A percentile compares a stretch with the other conserved stretches of the same genome.
phyloP scores from a whole-genome alignment of 2,329 filamentous ascomycete genomes.

The Claviceps cyperi region DNA sequence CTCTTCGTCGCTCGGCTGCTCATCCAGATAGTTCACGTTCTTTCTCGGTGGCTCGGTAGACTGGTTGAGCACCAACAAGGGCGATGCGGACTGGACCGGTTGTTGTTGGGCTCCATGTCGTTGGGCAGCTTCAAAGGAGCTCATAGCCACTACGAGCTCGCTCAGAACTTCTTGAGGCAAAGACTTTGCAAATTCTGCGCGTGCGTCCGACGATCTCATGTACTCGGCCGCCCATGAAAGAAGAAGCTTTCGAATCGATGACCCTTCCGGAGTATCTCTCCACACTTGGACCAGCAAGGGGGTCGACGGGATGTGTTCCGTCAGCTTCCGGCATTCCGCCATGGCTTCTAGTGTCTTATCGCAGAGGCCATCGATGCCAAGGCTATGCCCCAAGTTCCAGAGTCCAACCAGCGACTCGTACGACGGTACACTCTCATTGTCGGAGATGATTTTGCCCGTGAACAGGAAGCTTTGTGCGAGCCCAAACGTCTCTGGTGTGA shows the following conservation, averaged over 20 bases:
- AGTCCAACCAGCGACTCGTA: slow-evolving; percentile 40
- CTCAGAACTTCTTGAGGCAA: slow-evolving; percentile 48
- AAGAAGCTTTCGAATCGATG: slow-evolving; percentile 42
- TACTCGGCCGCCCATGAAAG: slow-evolving; percentile 50
- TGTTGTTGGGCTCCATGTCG: slow-evolving; percentile 9
- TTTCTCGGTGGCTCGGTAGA: slow-evolving; percentile 21
- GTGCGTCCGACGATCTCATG: slow-evolving; percentile 40
- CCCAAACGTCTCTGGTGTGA: slow-evolving; percentile 36
- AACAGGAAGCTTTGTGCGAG: slow-evolving; percentile 40
- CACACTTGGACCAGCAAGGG: slow-evolving; percentile 46
- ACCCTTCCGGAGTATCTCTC: slow-evolving; percentile 47
- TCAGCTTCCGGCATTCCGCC: slow-evolving; percentile 38
- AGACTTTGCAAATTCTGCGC: slow-evolving; percentile 43
- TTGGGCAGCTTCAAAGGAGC: slow-evolving; percentile 31
- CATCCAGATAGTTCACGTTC: slow-evolving; percentile 31
- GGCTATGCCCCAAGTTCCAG: slow-evolving; percentile 40
- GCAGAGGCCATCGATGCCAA: slow-evolving; percentile 40
- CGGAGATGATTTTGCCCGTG: slow-evolving; percentile 32
- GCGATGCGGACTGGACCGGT: slow-evolving; percentile 8
- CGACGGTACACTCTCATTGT: slow-evolving; percentile 27
- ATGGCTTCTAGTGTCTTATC: slow-evolving; percentile 42
- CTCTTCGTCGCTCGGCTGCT: slow-evolving; percentile 4
- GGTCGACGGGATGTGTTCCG: slow-evolving; percentile 41
- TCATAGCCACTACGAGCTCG: slow-evolving; percentile 49
- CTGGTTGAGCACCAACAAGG: slow-evolving; percentile 5